A percentile compares a stretch with the other conserved stretches of the same genome.
phyloP scores from a whole-genome alignment of 176 grass and related monocot genomes.

The Eragrostis nindensis region DNA sequence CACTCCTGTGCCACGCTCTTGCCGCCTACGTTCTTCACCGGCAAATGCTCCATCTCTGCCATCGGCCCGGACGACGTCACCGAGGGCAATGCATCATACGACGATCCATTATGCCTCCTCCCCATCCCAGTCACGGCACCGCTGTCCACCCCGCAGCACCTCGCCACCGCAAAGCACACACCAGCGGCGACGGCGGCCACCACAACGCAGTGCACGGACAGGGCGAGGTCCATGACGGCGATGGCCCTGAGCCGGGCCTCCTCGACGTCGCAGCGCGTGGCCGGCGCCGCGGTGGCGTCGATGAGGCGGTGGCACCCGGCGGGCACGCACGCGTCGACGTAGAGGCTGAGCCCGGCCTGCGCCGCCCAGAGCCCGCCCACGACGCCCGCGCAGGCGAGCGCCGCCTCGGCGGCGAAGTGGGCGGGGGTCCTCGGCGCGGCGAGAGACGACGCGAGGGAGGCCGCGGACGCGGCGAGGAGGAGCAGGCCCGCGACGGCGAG shows the following conservation, averaged over 20 bases:
- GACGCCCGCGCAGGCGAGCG: slow-evolving; percentile 42
- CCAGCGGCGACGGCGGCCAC: slow-evolving; percentile 9
- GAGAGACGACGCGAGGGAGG: slow-evolving; percentile 38
- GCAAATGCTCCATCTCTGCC: slow-evolving; percentile 39
- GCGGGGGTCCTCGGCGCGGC: not conserved
- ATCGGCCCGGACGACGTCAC: not conserved
- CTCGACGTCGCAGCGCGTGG: slow-evolving; percentile 63
- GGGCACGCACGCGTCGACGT: slow-evolving; percentile 61
- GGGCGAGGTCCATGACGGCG: slow-evolving; percentile 50
- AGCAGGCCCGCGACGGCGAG: slow-evolving; percentile 41
- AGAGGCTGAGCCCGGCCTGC: slow-evolving; percentile 51
- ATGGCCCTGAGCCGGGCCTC: slow-evolving; percentile 45
- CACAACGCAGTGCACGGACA: slow-evolving; percentile 51
- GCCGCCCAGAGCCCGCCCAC: slow-evolving; percentile 64
- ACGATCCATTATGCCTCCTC: slow-evolving; percentile 33
- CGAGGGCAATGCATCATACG: slow-evolving; percentile 37
- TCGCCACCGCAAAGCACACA: slow-evolving; percentile 30
- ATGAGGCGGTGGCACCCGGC: slow-evolving; percentile 53
- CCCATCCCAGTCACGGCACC: not conserved
- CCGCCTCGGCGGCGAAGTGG: slow-evolving; percentile 47
- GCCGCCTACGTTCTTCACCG: slow-evolving; percentile 21
- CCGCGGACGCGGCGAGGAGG: slow-evolving; percentile 22
- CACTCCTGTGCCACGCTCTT: slow-evolving; percentile 53
- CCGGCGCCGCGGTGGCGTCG: not conserved
- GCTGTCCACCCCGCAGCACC: slow-evolving; percentile 30